Percentiles rank a stretch among this genome's conserved stretches.
Conservation (phyloP, 225 moss, liverwort and hornwort species). For the Rhytidiadelphus loreus region DNA sequence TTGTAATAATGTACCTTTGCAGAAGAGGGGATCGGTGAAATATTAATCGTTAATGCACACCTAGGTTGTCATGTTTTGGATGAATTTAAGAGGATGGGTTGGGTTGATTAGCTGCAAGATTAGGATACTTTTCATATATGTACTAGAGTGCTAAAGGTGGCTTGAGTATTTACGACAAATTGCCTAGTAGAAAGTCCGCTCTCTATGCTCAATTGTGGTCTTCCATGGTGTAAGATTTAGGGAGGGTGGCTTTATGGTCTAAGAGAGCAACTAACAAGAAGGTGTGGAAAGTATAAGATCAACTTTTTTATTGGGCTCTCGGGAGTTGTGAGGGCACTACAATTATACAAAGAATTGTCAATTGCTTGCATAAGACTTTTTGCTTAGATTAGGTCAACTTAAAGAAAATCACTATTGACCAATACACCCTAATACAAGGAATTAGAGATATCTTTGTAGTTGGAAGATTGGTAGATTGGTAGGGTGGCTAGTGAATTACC, state of each 20-base stretch:
- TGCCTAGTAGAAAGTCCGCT: background rate
- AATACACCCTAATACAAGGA: background rate
- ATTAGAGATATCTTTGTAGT: background rate
- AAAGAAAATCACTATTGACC: background rate
- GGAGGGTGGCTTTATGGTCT: fast-evolving
- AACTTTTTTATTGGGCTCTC: background rate
- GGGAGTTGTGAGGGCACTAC: fast-evolving
- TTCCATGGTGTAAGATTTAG: background rate
- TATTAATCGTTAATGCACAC: background rate
- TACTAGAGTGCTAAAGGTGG: background rate
- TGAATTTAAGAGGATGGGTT: background rate
- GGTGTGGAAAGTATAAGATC: background rate
- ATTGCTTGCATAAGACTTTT: background rate
- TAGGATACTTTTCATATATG: background rate
- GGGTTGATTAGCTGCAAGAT: background rate
- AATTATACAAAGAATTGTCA: background rate
- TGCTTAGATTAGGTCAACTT: fast-evolving
- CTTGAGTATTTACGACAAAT: background rate
- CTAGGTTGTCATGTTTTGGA: background rate
- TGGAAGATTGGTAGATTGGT: fast-evolving
- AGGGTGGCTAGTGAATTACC: background rate
- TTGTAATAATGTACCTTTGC: background rate
- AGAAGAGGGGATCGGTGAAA: background rate
- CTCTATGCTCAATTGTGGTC: background rate
- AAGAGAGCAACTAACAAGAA: fast-evolving